Percentiles rank a stretch among this genome's conserved stretches.
Evolutionary conservation across 306 rosid species (phyloP).

Genomic region (Senna tora): DNA sequence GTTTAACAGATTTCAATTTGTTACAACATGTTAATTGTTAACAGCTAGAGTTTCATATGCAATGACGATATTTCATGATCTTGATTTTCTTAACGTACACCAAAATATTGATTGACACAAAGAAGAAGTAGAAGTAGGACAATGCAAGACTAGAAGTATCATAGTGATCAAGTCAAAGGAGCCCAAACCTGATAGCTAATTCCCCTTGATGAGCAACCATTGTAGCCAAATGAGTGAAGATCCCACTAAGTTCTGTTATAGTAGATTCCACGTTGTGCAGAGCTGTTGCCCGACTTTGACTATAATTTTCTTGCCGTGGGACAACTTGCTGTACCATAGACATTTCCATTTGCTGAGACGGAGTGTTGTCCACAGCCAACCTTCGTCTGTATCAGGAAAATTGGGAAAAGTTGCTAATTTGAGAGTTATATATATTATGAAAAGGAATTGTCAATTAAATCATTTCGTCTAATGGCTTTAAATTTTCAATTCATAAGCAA

Average conservation of each 20-base stretch:
- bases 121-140: neutral
- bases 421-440: neutral
- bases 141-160: constrained; percentile 20
- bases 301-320: constrained; percentile 74
- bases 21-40: constrained; percentile 33
- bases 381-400: constrained; percentile 68
- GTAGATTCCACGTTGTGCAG: constrained; percentile 96
- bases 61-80: constrained; percentile 1
- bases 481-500: neutral
- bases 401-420: neutral
- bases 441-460: neutral
- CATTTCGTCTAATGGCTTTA: neutral
- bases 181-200: constrained; percentile 87
- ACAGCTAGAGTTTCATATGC: constrained; percentile 11
- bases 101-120: constrained; percentile 25
- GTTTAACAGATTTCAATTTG: constrained; percentile 35
- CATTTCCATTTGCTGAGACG: constrained; percentile 96
- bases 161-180: constrained; percentile 31
- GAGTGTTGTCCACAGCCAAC: constrained; percentile 78
- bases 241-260: constrained; percentile 91
- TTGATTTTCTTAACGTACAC: neutral
- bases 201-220: constrained; percentile 99
- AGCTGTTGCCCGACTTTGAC: constrained; percentile 74
- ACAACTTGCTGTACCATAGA: constrained; percentile 95
- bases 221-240: constrained; percentile 89